phyloP scores from a whole-genome alignment of 768 basidiomycete genomes.

The Asterophora parasitica region DNA sequence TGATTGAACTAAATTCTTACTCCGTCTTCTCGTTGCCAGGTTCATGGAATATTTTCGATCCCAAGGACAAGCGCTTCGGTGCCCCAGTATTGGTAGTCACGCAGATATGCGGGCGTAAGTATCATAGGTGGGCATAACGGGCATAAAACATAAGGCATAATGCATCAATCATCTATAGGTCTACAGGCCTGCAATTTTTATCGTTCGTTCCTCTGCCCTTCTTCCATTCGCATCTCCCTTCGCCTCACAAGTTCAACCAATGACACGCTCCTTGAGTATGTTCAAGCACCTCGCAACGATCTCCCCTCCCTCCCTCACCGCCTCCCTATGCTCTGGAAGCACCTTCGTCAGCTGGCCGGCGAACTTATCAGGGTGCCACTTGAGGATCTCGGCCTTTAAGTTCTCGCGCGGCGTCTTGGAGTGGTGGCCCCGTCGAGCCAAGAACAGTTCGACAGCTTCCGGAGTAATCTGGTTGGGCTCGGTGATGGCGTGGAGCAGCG shows the following conservation, averaged over 20 bases:
- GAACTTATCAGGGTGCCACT: conserved; percentile 57
- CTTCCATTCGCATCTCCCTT: background rate
- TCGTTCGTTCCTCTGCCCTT: too few species aligned
- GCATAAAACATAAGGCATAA: background rate
- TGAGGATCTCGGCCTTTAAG: conserved; percentile 40
- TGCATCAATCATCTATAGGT: too few species aligned
- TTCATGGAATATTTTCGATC: too few species aligned
- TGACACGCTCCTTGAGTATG: conserved; percentile 2
- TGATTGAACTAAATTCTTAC: too few species aligned
- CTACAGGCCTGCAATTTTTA: background rate
- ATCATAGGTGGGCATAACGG: background rate
- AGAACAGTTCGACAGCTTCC: conserved; percentile 32
- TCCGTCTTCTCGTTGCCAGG: too few species aligned
- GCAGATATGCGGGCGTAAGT: background rate
- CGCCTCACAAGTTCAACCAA: background rate
- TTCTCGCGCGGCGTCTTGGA: conserved; percentile 30
- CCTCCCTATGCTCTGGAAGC: conserved; percentile 23
- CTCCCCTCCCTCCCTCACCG: conserved; percentile 33
- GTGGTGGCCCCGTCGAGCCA: conserved; percentile 31
- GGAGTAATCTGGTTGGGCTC: conserved; percentile 30
- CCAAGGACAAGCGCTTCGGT: too few species aligned
- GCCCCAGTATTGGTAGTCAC: too few species aligned
- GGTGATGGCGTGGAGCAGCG: conserved; percentile 2
- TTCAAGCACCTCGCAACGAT: conserved; percentile 37
- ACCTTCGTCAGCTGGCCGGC: conserved; percentile 32